Evolutionary conservation across 345 rosid species (phyloP).

Genomic region (Citrus sp.): DNA sequence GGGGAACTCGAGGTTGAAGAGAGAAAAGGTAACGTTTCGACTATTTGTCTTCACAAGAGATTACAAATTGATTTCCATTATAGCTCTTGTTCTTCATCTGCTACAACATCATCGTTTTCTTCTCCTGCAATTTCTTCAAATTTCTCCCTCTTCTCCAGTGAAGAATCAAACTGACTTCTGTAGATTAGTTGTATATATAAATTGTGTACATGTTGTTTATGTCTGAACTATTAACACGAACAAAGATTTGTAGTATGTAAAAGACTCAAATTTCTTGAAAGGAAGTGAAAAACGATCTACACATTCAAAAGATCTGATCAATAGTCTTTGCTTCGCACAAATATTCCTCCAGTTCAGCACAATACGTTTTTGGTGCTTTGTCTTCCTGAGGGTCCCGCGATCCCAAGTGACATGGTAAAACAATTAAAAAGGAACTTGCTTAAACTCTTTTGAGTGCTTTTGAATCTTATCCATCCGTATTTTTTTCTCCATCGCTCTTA

Average conservation of each 20-base stretch:
- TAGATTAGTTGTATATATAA: background rate
- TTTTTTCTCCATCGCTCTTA: background rate
- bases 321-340: background rate
- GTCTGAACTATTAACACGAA: background rate
- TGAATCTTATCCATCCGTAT: constrained; percentile 13
- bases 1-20: constrained; percentile 46
- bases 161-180: background rate
- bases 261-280: too few relatives aligned
- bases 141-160: background rate
- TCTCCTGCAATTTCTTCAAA: constrained; percentile 13
- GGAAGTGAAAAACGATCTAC: background rate
- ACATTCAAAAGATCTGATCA: background rate
- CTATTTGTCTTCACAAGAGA: constrained; percentile 35
- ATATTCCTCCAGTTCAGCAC: background rate
- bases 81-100: constrained; percentile 9
- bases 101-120: constrained; percentile 2
- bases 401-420: constrained; percentile 1
- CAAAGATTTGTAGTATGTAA: too few relatives aligned
- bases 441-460: background rate
- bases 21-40: constrained; percentile 37
- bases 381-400: background rate
- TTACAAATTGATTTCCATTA: constrained; percentile 69
- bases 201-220: background rate
- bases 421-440: background rate
- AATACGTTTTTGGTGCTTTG: background rate